Base-by-base conservation (phyloP, 345 rosid species). In the Carallia pectinifolia region DNA sequence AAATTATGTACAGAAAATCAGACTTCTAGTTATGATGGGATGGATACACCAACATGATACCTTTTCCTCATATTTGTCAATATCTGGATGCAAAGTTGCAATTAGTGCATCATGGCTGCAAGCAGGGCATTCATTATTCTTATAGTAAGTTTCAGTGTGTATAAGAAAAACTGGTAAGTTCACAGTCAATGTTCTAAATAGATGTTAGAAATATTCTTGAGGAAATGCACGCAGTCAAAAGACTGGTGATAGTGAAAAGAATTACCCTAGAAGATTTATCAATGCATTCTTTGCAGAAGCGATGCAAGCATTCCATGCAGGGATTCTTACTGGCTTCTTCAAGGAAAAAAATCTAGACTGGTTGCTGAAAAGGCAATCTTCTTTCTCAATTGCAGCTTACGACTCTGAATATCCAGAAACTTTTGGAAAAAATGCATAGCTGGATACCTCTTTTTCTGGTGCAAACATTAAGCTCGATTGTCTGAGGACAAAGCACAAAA, bases 101-200 rank as follows among this genome's bases (percentile, higher is more conserved):
- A 91, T 88, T 58, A 89, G 65, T 69, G 96, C 86, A 85, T 89
- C 96, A 71, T 87, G 87, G 56, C 91, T 88, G 82, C 97, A 91
- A 74, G 97, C 95, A 40, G 97, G 97, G 70, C 97, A 91, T 69
- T 87, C 95, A 17, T 91, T 91, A 81, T 85, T 89, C 79, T 95
- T 91, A 76, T 76, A 81, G 61, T 75, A 34, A 78, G 61, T 67
- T 77, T 63, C 66, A 71, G 40, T 23, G n/a, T 36, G 52, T 30
- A 65, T 55, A 69, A 44, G 50, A n/a, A 64, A 50, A 38, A 23
- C 19, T 29, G 31, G 30, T 60, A 8, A 44, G 65, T 56, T 66
- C 50, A 66, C 58, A 68, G 47, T 30, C 29, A 38, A 29, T 66
- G 6, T 58, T 52, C 65, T 53, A 29, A 53, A 23, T n/a, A 65